A percentile compares a stretch with the other conserved stretches of the same genome.
Conservation (phyloP, 163 green algal genomes). For the Scenedesmus sp. region DNA sequence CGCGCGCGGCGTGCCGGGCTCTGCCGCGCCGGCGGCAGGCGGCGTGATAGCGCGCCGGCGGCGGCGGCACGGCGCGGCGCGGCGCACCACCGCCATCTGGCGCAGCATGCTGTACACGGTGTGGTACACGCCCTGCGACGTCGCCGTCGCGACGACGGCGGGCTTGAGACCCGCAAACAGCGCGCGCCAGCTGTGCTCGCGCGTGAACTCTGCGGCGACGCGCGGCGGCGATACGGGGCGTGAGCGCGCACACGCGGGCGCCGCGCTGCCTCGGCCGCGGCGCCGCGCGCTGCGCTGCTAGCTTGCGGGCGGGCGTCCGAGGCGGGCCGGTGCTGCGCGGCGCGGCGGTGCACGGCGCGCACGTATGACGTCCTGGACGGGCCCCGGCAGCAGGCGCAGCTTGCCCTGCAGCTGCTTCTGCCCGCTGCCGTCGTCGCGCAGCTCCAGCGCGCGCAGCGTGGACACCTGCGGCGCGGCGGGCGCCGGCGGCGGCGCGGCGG, state of each 20-base stretch:
- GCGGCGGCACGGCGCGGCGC: not conserved
- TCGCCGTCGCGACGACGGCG: slow-evolving; percentile 80
- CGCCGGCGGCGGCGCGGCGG: too few species aligned
- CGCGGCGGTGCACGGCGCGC: too few species aligned
- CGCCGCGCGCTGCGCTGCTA: slow-evolving; percentile 46
- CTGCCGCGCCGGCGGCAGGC: not conserved
- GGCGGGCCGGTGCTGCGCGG: slow-evolving; percentile 1
- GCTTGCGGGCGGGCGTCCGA: not conserved
- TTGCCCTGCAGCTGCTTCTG: slow-evolving; percentile 26
- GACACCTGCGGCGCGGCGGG: slow-evolving; percentile 60
- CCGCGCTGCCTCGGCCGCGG: slow-evolving; percentile 40
- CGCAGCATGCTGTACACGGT: slow-evolving; percentile 75
- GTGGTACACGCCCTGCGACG: slow-evolving; percentile 89
- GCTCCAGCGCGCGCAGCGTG: slow-evolving; percentile 62
- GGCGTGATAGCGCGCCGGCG: too few species aligned
- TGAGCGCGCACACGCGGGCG: too few species aligned
- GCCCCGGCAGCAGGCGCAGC: slow-evolving; percentile 32
- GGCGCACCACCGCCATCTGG: slow-evolving; percentile 33
- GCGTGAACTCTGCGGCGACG: slow-evolving; percentile 15
- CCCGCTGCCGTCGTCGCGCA: slow-evolving; percentile 25
- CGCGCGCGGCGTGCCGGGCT: too few species aligned
- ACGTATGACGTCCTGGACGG: slow-evolving; percentile 44
- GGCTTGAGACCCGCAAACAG: slow-evolving; percentile 83
- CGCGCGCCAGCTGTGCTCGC: slow-evolving; percentile 49
- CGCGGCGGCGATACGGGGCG: too few species aligned